Conservation (phyloP, 257 asterid genomes). For the Datura wrightii region DNA sequence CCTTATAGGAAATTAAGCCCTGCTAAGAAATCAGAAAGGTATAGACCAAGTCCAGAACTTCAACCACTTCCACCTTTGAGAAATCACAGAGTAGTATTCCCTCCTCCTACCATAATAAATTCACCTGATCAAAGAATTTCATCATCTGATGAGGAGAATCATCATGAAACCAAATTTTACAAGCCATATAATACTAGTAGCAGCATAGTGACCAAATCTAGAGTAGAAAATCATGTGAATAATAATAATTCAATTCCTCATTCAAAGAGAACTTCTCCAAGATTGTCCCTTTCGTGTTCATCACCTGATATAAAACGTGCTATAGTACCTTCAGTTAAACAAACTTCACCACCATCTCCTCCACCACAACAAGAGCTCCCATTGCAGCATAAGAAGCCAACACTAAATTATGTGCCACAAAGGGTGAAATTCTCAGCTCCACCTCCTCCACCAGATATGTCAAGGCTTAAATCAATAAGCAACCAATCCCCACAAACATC, state of each 20-base stretch:
- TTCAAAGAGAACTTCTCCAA: conserved; percentile 85
- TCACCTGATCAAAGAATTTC: conserved; percentile 84
- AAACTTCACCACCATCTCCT: conserved; percentile 38
- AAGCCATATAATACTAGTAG: conserved; percentile 64
- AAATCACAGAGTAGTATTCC: conserved; percentile 59
- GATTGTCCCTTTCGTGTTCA: conserved; percentile 64
- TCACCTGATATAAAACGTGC: conserved; percentile 63
- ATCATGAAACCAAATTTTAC: conserved; percentile 58
- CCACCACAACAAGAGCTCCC: conserved; percentile 34
- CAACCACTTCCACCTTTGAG: conserved; percentile 93
- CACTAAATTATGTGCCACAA: conserved; percentile 55
- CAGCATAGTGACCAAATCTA: conserved; percentile 37
- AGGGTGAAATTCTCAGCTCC: conserved; percentile 74
- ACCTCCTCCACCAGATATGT: conserved; percentile 87
- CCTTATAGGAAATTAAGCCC: conserved; percentile 75
- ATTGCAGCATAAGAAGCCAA: conserved; percentile 42
- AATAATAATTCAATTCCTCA: conserved; percentile 52
- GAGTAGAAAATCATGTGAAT: conserved; percentile 27
- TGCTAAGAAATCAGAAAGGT: conserved; percentile 68
- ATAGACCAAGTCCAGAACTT: conserved; percentile 96
- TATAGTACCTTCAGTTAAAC: conserved; percentile 73
- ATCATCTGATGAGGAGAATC: conserved; percentile 83
- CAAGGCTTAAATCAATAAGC: conserved; percentile 64
- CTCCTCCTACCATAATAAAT: conserved; percentile 46
- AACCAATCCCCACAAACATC: conserved; percentile 46